phyloP scores from a whole-genome alignment of 148 eudicot species.

The Chenopodium album region DNA sequence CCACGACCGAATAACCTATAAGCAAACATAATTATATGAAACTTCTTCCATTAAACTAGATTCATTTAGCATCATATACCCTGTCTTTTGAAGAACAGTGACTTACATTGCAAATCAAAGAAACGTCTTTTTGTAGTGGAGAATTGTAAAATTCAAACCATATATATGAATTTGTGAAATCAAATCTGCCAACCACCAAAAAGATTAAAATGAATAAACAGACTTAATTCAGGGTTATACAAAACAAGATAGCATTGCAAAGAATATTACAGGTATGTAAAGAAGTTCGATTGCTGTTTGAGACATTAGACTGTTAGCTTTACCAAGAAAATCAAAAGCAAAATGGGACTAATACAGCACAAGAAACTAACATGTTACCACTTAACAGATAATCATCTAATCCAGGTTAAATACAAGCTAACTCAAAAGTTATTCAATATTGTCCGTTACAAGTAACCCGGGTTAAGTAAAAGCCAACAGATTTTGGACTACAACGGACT shows the following conservation, averaged over 20 bases:
- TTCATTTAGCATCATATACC: not conserved
- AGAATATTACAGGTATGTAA: not conserved
- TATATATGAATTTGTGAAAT: constrained; percentile 72
- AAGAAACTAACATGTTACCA: not conserved
- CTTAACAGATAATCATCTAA: no score
- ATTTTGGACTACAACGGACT: not conserved
- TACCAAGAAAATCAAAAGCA: not conserved
- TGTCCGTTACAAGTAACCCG: no score
- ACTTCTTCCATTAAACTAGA: not conserved
- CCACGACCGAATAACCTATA: constrained; percentile 87
- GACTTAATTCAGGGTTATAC: not conserved
- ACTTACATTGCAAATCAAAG: constrained; percentile 87
- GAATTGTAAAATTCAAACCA: constrained; percentile 92
- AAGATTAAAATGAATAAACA: not conserved
- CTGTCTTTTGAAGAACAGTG: constrained; percentile 5
- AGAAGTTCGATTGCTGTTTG: not conserved
- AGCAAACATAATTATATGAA: constrained; percentile 12
- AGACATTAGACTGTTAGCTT: not conserved
- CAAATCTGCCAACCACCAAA: constrained; percentile 57
- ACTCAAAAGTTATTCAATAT: no score
- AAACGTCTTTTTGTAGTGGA: constrained; percentile 74
- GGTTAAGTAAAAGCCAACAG: no score
- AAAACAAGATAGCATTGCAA: not conserved
- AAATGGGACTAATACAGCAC: not conserved
- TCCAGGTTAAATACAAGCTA: no score